Base-by-base conservation (phyloP, 306 rosid species). In the Alnus rubra region DNA sequence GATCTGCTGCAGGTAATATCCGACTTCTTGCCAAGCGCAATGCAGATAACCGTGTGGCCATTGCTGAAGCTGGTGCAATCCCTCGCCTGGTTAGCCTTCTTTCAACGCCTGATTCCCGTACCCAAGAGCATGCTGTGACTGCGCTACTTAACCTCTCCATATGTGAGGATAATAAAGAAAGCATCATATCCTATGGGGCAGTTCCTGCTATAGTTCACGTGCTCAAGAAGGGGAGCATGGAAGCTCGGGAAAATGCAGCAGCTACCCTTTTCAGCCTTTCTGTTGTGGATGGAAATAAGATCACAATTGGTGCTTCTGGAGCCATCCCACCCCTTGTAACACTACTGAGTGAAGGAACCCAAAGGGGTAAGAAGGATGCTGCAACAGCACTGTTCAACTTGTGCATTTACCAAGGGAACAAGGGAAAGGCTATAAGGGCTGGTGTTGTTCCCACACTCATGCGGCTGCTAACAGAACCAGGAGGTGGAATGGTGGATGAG, bases 201-300 rank as follows among this genome's bases (percentile, higher is more conserved):
- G 90, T 96, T 80, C 99, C 98, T 55, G 99, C 96, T 55, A 93
- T 96, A 62, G 97, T 96, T 76, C 92, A 90, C 51, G 97, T 96
- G 78, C 94, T 96, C 74, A 93, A 84, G 85, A 89, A 89, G 73
- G 99, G 98, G 71, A 92, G 98, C 88, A 96, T 96, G 99, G 99
- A 96, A 81, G 99, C 99, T 5, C 93, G 98, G 75, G 99, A 96
- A 84, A 96, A 96, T 72, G 98, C 99, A 1, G 99, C 99, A 1
- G 99, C 99, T 23, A 96, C 99, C 68, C 98, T 96, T 63, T 96
- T 96, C 87, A 96, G 99, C 84, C 98, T 96, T 50, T 96, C 99
- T n/a, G 99, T 96, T 30, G 85, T 91, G 5, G 98, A 96, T 71
- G 99, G 87, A 88, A 90, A 93, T 76, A 93, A 96, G 89, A 84